These are phyloP conservation scores for Leptographium wingfieldii DNA, from an alignment of 2,329 filamentous ascomycete species.

Conservation along the genomic window DNA sequence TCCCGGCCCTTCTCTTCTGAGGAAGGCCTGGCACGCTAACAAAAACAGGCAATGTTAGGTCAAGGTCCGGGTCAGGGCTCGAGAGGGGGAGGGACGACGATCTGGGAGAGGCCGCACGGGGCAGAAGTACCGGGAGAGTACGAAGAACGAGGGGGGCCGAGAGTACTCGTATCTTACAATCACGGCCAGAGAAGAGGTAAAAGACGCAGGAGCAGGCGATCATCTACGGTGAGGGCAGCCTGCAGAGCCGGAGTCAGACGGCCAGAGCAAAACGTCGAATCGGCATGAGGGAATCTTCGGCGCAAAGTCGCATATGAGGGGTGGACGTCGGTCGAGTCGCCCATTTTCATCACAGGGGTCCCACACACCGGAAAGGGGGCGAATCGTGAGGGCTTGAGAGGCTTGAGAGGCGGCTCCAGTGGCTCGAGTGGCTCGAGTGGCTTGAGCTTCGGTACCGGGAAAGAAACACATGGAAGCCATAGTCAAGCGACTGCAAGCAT, in stretches of 20 bases:
- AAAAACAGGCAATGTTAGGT: background rate
- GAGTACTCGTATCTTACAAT: too few species aligned
- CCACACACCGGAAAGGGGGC: background rate
- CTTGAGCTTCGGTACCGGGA: background rate
- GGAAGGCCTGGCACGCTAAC: background rate
- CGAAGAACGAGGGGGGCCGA: background rate
- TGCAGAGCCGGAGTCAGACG: background rate
- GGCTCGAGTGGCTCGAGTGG: background rate
- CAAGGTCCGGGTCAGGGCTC: background rate
- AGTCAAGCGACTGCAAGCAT: background rate
- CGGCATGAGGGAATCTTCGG: background rate
- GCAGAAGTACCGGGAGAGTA: background rate
- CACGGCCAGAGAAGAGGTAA: background rate
- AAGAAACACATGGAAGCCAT: background rate
- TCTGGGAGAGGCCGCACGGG: background rate
- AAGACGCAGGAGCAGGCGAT: background rate
- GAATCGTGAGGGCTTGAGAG: background rate
- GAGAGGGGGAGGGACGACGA: background rate
- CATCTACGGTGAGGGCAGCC: background rate
- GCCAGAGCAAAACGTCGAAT: background rate
- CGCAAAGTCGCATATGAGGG: background rate
- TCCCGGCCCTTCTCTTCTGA: background rate
- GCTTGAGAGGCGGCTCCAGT: background rate
- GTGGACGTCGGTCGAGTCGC: background rate
- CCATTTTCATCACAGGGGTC: background rate